phyloP scores from a whole-genome alignment of 768 basidiomycete species.

The Lactifluus hygrophoroides region DNA sequence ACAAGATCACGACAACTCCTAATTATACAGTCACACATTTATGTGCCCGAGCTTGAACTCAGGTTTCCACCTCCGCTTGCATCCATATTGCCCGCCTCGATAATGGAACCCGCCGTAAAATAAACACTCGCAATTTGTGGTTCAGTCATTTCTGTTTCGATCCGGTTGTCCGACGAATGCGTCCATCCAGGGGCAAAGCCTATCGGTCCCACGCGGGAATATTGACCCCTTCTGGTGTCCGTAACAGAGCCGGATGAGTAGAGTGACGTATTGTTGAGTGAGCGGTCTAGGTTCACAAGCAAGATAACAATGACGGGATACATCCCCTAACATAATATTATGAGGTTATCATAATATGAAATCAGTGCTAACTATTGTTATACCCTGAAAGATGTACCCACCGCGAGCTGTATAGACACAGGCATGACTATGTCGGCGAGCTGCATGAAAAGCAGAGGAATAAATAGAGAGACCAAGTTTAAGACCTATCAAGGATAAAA shows the following conservation, averaged over 20 bases:
- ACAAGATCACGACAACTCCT: neutral
- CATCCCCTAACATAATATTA: neutral
- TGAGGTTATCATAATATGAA: too few species aligned
- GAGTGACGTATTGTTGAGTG: too few species aligned
- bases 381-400: too few species aligned
- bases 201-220: neutral
- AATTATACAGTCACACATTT: neutral
- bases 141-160: neutral
- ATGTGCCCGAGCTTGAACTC: neutral
- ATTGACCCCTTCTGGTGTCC: neutral
- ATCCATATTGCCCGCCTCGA: neutral
- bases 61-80: too few species aligned
- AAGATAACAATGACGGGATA: conserved; percentile 3
- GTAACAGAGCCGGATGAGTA: too few species aligned
- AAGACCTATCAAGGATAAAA: too few species aligned
- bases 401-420: too few species aligned
- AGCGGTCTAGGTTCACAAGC: neutral
- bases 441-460: too few species aligned
- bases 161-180: neutral
- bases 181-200: neutral
- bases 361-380: too few species aligned
- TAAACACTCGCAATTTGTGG: too few species aligned
- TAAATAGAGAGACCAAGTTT: too few species aligned
- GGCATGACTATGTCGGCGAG: too few species aligned
- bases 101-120: neutral